Percentiles rank a stretch among this genome's conserved stretches.
These are phyloP conservation scores for Radiomyces spectabilis DNA, from an alignment of 192 early-diverging fungal genomes.

Conservation along the genomic window DNA sequence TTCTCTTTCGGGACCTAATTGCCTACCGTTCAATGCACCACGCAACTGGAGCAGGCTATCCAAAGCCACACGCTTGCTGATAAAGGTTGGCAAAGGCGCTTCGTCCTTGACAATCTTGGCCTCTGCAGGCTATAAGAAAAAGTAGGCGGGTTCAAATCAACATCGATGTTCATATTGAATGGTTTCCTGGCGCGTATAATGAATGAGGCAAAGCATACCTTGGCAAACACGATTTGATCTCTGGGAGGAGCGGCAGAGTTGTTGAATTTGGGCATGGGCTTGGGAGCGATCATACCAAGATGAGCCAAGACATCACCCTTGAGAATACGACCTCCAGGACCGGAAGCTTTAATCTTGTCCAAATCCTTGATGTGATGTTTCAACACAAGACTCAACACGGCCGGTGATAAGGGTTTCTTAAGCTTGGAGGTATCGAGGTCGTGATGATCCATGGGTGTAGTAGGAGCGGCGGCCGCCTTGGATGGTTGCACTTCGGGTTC, in stretches of 20 bases:
- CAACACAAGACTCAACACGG: slow-evolving; percentile 40
- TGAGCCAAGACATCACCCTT: slow-evolving; percentile 71
- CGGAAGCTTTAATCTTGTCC: slow-evolving; percentile 45
- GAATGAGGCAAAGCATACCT: too few species aligned
- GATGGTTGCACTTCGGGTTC: slow-evolving; percentile 8
- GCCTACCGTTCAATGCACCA: slow-evolving; percentile 34
- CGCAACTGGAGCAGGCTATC: slow-evolving; percentile 41
- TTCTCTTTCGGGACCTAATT: neutral
- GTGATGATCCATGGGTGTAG: slow-evolving; percentile 22
- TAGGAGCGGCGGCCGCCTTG: slow-evolving; percentile 20
- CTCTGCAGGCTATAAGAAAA: too few species aligned
- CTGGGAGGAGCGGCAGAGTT: slow-evolving; percentile 29
- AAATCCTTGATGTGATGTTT: slow-evolving; percentile 45
- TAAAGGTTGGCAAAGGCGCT: slow-evolving; percentile 47
- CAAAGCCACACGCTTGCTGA: slow-evolving; percentile 37
- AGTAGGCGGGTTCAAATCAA: too few species aligned
- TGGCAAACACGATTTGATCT: slow-evolving; percentile 27
- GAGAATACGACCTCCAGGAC: slow-evolving; percentile 62
- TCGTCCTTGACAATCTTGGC: too few species aligned
- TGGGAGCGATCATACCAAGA: slow-evolving; percentile 47
- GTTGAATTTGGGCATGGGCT: slow-evolving; percentile 38
- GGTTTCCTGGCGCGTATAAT: too few species aligned
- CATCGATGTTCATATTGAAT: too few species aligned
- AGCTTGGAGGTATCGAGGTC: slow-evolving; percentile 31
- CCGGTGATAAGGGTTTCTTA: slow-evolving; percentile 43